Evolutionary conservation across 352 stramenopile species (phyloP).

Genomic region (Detonula confervacea): DNA sequence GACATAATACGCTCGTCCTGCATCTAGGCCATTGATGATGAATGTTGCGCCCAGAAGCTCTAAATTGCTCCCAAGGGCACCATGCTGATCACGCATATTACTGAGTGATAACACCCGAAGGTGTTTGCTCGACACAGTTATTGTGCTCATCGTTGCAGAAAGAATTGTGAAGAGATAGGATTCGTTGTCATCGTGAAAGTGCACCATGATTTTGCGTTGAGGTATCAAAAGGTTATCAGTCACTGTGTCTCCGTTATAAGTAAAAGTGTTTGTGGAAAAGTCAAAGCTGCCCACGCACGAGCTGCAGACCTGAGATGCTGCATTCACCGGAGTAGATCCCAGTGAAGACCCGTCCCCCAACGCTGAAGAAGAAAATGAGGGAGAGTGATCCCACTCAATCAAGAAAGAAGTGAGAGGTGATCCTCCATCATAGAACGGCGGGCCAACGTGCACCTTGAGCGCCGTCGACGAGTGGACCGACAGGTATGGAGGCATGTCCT

Average conservation of each 20-base stretch:
- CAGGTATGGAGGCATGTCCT: slow-evolving; percentile 86
- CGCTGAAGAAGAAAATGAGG: slow-evolving; percentile 88
- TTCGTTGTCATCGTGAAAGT: slow-evolving; percentile 67
- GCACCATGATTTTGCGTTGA: slow-evolving; percentile 65
- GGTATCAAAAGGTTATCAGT: slow-evolving; percentile 59
- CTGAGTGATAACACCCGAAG: slow-evolving; percentile 55
- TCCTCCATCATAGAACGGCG: slow-evolving; percentile 91
- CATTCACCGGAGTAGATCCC: slow-evolving; percentile 71
- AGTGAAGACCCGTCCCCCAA: slow-evolving; percentile 82
- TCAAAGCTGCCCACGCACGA: slow-evolving; percentile 73
- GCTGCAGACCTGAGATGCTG: slow-evolving; percentile 61
- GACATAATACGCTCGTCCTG: slow-evolving; percentile 90
- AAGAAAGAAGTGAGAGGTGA: slow-evolving; percentile 90
- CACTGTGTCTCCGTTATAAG: slow-evolving; percentile 52
- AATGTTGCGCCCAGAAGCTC: slow-evolving; percentile 70
- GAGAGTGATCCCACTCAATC: slow-evolving; percentile 90
- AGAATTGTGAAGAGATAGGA: slow-evolving; percentile 80
- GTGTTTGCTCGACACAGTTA: slow-evolving; percentile 65
- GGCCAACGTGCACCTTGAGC: slow-evolving; percentile 80
- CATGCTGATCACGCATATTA: slow-evolving; percentile 42
- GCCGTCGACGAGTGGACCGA: slow-evolving; percentile 85
- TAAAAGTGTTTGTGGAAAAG: slow-evolving; percentile 66
- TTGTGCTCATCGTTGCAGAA: slow-evolving; percentile 54
- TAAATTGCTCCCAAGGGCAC: slow-evolving; percentile 67
- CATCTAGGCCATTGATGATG: slow-evolving; percentile 86